Conservation (phyloP, 768 basidiomycete genomes). For the Suillus brevipes region DNA sequence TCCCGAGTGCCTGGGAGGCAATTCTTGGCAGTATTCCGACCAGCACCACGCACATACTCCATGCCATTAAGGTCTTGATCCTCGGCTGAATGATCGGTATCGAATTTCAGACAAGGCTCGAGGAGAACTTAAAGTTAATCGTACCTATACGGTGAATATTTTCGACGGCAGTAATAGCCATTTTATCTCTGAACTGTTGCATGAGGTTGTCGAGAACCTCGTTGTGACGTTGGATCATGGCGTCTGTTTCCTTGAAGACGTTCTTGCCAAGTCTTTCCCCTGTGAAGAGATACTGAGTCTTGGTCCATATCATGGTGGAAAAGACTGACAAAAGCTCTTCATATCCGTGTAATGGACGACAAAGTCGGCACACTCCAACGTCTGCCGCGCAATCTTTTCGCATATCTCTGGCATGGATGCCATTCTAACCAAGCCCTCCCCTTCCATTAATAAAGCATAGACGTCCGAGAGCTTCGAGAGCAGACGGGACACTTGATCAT, state of each 20-base stretch:
- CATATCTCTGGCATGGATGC: background rate
- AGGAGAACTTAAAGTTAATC: background rate
- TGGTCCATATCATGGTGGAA: accelerated
- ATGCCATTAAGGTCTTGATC: background rate
- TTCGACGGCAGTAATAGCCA: too few relatives aligned
- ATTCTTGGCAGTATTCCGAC: background rate
- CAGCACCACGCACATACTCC: background rate
- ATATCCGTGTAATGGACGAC: conserved; percentile 27
- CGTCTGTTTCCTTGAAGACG: background rate
- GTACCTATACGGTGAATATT: background rate
- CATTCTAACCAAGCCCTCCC: background rate
- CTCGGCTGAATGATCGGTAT: background rate
- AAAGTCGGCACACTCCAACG: conserved; percentile 28
- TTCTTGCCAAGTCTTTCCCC: conserved; percentile 5
- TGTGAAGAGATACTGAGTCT: background rate
- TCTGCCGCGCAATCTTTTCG: conserved; percentile 15
- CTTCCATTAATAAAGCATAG: conserved; percentile 4
- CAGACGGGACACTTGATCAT: background rate
- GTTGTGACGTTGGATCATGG: background rate
- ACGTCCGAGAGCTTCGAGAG: background rate
- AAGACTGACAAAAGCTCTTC: conserved; percentile 21
- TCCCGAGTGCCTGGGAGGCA: conserved; percentile 18
- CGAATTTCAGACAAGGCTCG: background rate
- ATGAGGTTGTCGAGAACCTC: conserved; percentile 5
- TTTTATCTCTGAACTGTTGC: conserved; percentile 2